A percentile compares a stretch with the other conserved stretches of the same genome.
phyloP scores from a whole-genome alignment of 1,284 basidiomycete genomes.

The Malassezia slooffiae region DNA sequence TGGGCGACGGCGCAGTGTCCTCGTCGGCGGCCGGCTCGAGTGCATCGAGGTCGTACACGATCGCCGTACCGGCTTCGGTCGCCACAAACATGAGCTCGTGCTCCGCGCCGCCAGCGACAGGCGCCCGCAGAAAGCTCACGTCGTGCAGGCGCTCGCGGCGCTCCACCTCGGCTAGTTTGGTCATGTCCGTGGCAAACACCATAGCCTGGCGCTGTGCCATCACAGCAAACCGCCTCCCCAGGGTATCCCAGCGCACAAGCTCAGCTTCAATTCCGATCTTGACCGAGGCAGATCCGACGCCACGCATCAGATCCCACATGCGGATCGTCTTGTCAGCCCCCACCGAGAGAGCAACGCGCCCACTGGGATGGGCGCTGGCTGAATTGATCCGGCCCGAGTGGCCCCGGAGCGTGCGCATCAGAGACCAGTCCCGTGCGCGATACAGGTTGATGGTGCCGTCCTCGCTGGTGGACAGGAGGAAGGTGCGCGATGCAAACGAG shows the following conservation, averaged over 20 bases:
- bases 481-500: conserved; percentile 73
- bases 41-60: conserved; percentile 28
- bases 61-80: conserved; percentile 23
- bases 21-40: conserved; percentile 1
- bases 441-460: conserved; percentile 69
- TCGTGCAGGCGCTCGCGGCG: conserved; percentile 28
- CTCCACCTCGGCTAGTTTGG: conserved; percentile 30
- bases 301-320: conserved; percentile 98
- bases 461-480: conserved; percentile 77
- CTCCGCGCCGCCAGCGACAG: conserved; percentile 14
- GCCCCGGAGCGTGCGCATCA: conserved; percentile 75
- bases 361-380: conserved; percentile 80
- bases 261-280: conserved; percentile 50
- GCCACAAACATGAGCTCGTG: conserved; percentile 31
- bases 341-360: conserved; percentile 78
- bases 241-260: conserved; percentile 29
- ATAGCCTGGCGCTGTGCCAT: conserved; percentile 27
- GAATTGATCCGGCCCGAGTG: conserved; percentile 85
- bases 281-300: conserved; percentile 73
- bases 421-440: conserved; percentile 80
- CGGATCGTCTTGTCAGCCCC: conserved; percentile 78
- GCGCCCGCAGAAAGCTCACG: conserved; percentile 21
- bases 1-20: conserved; percentile 13
- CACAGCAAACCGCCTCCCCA: conserved; percentile 28
- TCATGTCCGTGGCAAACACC: conserved; percentile 36